Percentiles rank a stretch among this genome's conserved stretches.
Evolutionary conservation across 306 rosid genomes (phyloP).

Genomic region (Geum urbanum): DNA sequence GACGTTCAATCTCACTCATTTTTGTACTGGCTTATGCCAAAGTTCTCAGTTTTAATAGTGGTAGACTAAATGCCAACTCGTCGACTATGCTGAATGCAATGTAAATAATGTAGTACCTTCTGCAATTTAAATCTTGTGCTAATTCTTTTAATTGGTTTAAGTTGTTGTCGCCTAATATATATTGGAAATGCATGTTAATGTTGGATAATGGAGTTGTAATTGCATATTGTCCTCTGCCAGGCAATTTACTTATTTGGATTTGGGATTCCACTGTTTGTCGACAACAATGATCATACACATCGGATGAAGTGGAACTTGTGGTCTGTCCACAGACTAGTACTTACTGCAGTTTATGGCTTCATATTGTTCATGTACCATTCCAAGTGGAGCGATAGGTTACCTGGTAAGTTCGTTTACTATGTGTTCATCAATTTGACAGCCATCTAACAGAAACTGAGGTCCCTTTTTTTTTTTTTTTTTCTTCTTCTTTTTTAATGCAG

Average conservation of each 20-base stretch:
- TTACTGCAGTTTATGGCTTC: constrained; percentile 61
- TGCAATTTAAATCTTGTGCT: neutral
- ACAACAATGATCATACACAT: constrained; percentile 38
- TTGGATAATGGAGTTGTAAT: constrained; percentile 21
- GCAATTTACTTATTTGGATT: constrained; percentile 73
- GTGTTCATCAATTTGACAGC: constrained; percentile 19
- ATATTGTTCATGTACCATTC: constrained; percentile 87
- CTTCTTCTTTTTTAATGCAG: too few relatives aligned
- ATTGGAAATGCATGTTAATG: neutral
- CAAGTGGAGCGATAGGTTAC: constrained; percentile 85
- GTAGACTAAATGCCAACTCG: neutral
- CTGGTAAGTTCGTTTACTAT: constrained; percentile 47
- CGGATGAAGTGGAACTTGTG: constrained; percentile 75
- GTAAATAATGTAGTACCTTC: neutral
- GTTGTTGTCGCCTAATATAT: neutral
- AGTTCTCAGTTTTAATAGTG: neutral
- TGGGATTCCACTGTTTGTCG: constrained; percentile 75
- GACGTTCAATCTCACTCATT: neutral
- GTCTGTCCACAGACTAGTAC: constrained; percentile 73
- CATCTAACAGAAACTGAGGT: neutral
- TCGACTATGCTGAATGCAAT: neutral
- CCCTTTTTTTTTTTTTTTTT: constrained; percentile 10
- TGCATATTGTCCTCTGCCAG: constrained; percentile 39
- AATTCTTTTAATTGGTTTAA: neutral
- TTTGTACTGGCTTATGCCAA: neutral